Evolutionary conservation across 1,284 basidiomycete genomes (phyloP), one percentile per base, ranked within the genome.

Genomic region (Crucibulum cyathiforme): DNA sequence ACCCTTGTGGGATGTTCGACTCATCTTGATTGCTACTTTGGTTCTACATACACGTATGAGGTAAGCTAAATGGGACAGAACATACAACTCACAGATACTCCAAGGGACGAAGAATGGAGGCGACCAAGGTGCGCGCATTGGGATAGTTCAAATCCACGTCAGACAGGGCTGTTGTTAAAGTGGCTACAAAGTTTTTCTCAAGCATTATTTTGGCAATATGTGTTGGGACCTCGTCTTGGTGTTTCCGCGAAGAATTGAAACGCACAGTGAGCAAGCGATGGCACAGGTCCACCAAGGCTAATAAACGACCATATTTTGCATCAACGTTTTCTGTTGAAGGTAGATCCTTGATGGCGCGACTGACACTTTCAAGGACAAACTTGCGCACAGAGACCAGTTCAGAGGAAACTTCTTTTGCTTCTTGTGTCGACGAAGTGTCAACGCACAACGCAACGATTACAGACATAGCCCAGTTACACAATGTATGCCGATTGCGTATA

Each of bases 171-270:
- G 84, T 91, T 0, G 98, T 98, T 37, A 99, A 81, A 4, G 92
- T 90, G 7, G 92, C 85, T 19, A 98, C 98, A 69, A 94, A 98
- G 72, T 95, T 95, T 82, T 98, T 98, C 81, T 99, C 98, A 49
- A 99, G 80, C 98, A 99, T 99, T 63, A 96, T 86, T 80, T 98
- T 99, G 46, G 98, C 95, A 59, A 98, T 86, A 64, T 98, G 96
- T 15, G 96, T 91, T 3, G 92, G 90, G 10, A 87, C 83, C 54
- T 98, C 96, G 47, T 96, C 93, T 59, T 86, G 83, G 36, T 85
- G 80, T 70, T 92, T 90, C 53, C 88, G 85, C 36, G 82, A 75
- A 19, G 75, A 74, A 65, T 86, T 88, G 75, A 90, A 87, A 17
- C 89, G 89, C 12, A 94, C 90, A 2, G 91, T 93, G 57, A 99